Percentiles rank a stretch among this genome's conserved stretches.
These are phyloP conservation scores for Amesomyces nigricolor DNA, from an alignment of 2,329 filamentous ascomycete genomes.

Conservation along the genomic window DNA sequence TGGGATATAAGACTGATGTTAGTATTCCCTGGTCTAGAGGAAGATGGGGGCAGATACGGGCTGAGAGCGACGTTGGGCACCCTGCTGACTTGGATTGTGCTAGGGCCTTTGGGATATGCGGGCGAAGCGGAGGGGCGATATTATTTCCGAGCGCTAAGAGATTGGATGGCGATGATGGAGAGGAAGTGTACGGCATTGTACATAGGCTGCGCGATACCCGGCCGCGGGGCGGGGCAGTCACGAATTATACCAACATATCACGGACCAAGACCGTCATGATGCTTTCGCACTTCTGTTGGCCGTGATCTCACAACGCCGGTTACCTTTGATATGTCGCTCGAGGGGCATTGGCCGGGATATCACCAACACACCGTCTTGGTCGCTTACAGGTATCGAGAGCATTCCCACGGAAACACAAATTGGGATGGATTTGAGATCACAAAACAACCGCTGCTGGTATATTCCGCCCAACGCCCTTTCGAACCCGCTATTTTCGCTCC, in stretches of 20 bases:
- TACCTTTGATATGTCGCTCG: no score
- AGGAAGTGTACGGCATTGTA: slow-evolving; percentile 32
- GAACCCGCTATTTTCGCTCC: no score
- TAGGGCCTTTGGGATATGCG: slow-evolving; percentile 83
- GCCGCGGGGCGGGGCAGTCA: not conserved
- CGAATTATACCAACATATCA: not conserved
- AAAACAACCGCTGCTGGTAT: no score
- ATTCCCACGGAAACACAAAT: no score
- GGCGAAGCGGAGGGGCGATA: slow-evolving; percentile 82
- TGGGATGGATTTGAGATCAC: not conserved
- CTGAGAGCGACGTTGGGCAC: not conserved
- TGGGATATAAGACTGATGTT: slow-evolving; percentile 81
- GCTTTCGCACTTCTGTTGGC: no score
- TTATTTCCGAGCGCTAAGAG: slow-evolving; percentile 69
- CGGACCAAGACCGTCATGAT: no score
- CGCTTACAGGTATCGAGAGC: no score
- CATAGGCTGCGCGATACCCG: slow-evolving; percentile 32
- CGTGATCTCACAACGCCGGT: no score
- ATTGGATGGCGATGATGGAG: not conserved
- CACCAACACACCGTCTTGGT: no score
- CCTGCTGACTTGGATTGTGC: slow-evolving; percentile 6
- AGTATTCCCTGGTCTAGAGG: slow-evolving; percentile 38
- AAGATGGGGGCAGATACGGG: not conserved
- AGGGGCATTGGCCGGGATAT: no score
- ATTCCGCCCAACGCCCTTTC: no score